Evolutionary conservation across 2,329 filamentous ascomycete species (phyloP).

Genomic region (Ophidiomyces ophidiicola): DNA sequence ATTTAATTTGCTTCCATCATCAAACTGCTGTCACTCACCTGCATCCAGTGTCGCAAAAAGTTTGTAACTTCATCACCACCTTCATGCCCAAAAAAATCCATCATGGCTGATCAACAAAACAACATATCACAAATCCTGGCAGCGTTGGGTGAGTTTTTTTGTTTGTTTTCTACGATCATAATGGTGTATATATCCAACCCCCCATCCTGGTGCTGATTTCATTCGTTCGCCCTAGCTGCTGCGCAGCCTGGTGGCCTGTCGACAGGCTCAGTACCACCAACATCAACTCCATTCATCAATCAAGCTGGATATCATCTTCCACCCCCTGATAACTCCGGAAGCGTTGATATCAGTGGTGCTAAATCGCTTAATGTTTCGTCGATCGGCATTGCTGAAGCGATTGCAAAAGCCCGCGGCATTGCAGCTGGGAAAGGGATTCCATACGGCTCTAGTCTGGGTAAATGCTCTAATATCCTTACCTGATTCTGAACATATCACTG

Average conservation of each 20-base stretch:
- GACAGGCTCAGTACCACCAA: slow-evolving; percentile 24
- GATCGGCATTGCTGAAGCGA: slow-evolving; percentile 70
- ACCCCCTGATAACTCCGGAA: slow-evolving; percentile 47
- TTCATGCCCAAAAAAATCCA: not conserved
- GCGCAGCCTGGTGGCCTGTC: slow-evolving; percentile 33
- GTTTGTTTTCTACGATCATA: not conserved
- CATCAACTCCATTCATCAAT: slow-evolving; percentile 28
- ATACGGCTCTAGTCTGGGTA: slow-evolving; percentile 33
- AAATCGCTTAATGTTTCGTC: slow-evolving; percentile 69
- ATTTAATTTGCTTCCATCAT: not conserved
- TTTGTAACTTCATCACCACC: slow-evolving; percentile 2
- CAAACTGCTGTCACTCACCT: not conserved
- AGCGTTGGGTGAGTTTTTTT: slow-evolving; percentile 12
- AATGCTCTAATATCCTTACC: not conserved
- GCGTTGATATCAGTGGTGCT: slow-evolving; percentile 66
- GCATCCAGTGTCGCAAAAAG: slow-evolving; percentile 1
- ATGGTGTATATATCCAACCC: too few relatives aligned
- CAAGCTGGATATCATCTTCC: slow-evolving; percentile 34
- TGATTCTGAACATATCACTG: not conserved
- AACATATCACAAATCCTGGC: slow-evolving; percentile 16
- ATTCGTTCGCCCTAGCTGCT: slow-evolving; percentile 30
- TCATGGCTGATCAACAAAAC: slow-evolving; percentile 15
- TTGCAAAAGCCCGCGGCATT: slow-evolving; percentile 72
- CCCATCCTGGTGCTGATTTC: slow-evolving; percentile 1
- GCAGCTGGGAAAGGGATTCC: slow-evolving; percentile 63